phyloP scores from a whole-genome alignment of 495 filamentous ascomycete species.

The Annulohypoxylon moriforme region DNA sequence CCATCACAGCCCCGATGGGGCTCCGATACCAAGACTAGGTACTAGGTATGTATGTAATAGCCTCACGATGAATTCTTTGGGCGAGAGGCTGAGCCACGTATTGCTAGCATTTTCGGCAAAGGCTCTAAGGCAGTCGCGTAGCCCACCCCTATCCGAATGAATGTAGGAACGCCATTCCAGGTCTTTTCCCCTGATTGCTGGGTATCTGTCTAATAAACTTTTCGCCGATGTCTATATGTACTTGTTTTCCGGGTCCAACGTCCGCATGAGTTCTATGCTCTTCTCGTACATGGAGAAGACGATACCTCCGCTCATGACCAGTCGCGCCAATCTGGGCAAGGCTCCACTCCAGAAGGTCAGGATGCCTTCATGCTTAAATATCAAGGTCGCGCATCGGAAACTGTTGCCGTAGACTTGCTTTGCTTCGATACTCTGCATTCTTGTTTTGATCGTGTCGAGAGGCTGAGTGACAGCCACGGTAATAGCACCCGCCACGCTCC shows the following conservation, averaged over 20 bases:
- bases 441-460: slow-evolving; percentile 94
- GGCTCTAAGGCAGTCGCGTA: background rate
- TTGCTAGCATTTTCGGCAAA: background rate
- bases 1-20: background rate
- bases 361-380: slow-evolving; percentile 89
- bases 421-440: slow-evolving; percentile 98
- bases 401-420: slow-evolving; percentile 86
- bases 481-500: slow-evolving; percentile 88
- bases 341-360: slow-evolving; percentile 95
- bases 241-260: slow-evolving; percentile 81
- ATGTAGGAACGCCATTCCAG: background rate
- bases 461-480: slow-evolving; percentile 95
- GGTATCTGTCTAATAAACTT: slow-evolving; percentile 29
- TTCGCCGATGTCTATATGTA: slow-evolving; percentile 70
- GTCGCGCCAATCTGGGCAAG: slow-evolving; percentile 80
- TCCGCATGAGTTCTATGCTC: slow-evolving; percentile 88
- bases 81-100: background rate
- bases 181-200: slow-evolving; percentile 8
- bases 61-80: background rate
- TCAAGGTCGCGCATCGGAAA: slow-evolving; percentile 82
- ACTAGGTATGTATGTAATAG: background rate
- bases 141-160: background rate
- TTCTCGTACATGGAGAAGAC: slow-evolving; percentile 99
- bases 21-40: background rate
- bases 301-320: slow-evolving; percentile 93